phyloP scores from a whole-genome alignment of 2,329 filamentous ascomycete genomes.

The Fusarium hostae region DNA sequence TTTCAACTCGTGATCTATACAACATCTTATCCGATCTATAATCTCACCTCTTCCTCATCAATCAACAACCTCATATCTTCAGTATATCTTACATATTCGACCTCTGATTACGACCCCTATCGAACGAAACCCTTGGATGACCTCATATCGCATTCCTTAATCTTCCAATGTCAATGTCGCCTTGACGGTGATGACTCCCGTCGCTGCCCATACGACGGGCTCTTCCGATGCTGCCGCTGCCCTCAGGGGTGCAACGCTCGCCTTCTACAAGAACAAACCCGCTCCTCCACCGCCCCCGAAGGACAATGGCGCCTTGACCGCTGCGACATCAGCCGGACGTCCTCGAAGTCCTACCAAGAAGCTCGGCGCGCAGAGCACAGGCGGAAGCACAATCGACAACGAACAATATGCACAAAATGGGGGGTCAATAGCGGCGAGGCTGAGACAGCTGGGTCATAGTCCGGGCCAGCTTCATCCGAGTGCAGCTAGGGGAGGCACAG shows the following conservation, averaged over 20 bases:
- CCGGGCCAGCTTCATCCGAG: constrained; percentile 35
- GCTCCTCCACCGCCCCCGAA: constrained; percentile 38
- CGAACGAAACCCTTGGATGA: constrained; percentile 20
- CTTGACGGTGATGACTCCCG: constrained; percentile 51
- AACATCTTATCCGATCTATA: constrained; percentile 4
- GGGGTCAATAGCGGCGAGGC: constrained; percentile 36
- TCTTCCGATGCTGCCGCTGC: constrained; percentile 57
- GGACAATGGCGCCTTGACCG: constrained; percentile 56
- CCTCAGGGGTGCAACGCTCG: constrained; percentile 65
- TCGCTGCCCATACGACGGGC: constrained; percentile 46
- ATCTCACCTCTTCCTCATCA: constrained; percentile 1
- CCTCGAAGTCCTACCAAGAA: constrained; percentile 39
- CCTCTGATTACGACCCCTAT: not conserved
- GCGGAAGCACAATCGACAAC: constrained; percentile 46
- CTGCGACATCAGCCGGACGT: constrained; percentile 56
- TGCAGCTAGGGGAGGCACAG: constrained; percentile 37
- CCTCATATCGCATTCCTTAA: constrained; percentile 21
- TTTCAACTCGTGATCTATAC: constrained; percentile 7
- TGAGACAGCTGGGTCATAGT: constrained; percentile 42
- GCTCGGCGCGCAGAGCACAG: constrained; percentile 54
- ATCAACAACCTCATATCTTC: not conserved
- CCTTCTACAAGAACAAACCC: constrained; percentile 58
- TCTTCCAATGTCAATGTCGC: constrained; percentile 30
- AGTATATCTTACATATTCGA: not conserved
- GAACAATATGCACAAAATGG: constrained; percentile 34